Base-by-base conservation (phyloP, 352 stramenopile species). In the Globisporangium canariense region DNA sequence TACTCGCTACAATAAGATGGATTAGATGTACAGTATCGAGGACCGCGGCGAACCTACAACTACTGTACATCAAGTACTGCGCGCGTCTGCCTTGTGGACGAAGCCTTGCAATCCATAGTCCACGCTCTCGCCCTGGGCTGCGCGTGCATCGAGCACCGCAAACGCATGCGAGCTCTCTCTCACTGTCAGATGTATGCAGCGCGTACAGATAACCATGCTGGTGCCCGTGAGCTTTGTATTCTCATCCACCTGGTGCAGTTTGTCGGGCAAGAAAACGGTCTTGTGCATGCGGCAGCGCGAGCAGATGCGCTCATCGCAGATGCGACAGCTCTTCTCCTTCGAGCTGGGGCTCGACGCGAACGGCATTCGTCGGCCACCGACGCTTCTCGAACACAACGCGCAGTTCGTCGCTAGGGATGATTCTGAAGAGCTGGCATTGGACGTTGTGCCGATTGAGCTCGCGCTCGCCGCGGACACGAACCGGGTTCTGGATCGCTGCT, bases 171-270 rank as follows among this genome's bases (percentile, higher is more conserved):
- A 49, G 30, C 18, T 30, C 3, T 30, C 46, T 11, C 25, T 25
- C 9, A 28, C 3, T 0, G 14, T n/a, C 1, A 18, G 32, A 67
- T 65, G 67, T 62, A 80, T 43, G 38, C 75, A 80, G 49, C 66
- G 59, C 14, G 66, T 53, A 45, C 75, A 83, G 43, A 83, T 60
- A 1, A 45, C 25, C 13, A 73, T 65, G 3, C 40, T 70, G 4
- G 67, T 59, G 16, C 53, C 46, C 11, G 32, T 63, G 16, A 79
- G 65, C 4, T 56, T 65, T 43, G 25, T 28, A 28, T 62, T 75
- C 30, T 71, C 4, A 5, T 36, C 57, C 57, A 66, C 58, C 1
- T 65, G 32, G 51, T 45, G 71, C 22, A 16, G 4, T 36, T 36
- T 36, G 32, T 58, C 64, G 7, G 36, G 36, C 22, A 64, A 46